Percentiles rank a stretch among this genome's conserved stretches.
These are phyloP conservation scores for Penicillium salamii DNA, from an alignment of 495 filamentous ascomycete species.

Conservation along the genomic window DNA sequence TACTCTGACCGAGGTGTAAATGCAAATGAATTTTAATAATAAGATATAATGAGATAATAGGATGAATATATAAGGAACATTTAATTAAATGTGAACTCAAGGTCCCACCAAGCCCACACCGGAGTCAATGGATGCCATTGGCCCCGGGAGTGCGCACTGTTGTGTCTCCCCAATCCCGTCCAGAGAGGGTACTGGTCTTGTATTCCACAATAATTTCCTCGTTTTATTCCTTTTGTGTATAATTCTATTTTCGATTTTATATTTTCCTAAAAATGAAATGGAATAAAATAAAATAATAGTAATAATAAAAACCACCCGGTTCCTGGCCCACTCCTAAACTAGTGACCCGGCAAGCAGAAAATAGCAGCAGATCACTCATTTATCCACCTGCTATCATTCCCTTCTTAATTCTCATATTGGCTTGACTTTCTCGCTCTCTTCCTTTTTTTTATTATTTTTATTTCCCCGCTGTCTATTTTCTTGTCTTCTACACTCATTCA, in stretches of 20 bases:
- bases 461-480: conserved; percentile 19
- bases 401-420: conserved; percentile 18
- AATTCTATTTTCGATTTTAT: too few relatives aligned
- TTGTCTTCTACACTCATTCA: conserved; percentile 19
- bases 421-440: conserved; percentile 40
- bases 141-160: conserved; percentile 11
- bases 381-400: conserved; percentile 35
- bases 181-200: conserved; percentile 9
- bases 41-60: background rate
- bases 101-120: too few relatives aligned
- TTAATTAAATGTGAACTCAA: background rate
- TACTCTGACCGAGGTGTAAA: background rate
- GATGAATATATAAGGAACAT: background rate
- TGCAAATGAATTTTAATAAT: background rate
- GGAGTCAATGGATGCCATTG: background rate
- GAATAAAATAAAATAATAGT: conserved; percentile 4
- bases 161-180: conserved; percentile 24
- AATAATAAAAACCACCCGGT: conserved; percentile 23
- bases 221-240: conserved; percentile 4
- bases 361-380: conserved; percentile 45
- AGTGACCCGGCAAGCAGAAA: conserved; percentile 36
- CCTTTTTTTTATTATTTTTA: conserved; percentile 29
- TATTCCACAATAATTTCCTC: background rate
- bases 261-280: background rate
- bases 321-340: conserved; percentile 35